Conservation (phyloP, 1,284 basidiomycete genomes). For the Ustilago lituana region DNA sequence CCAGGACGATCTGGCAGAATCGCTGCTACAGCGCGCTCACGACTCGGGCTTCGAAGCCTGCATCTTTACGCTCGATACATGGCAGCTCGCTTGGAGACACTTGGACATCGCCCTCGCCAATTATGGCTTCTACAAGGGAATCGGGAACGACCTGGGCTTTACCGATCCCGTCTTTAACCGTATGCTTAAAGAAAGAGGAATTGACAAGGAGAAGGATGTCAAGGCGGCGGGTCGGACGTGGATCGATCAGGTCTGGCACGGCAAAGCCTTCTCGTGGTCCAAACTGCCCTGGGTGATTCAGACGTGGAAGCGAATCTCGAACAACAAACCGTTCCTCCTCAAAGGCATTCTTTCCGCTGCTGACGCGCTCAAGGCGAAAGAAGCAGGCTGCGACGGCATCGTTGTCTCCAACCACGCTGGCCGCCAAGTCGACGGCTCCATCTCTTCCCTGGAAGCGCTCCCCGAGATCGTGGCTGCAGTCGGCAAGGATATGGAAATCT, state of each 20-base stretch:
- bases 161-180: slow-evolving; percentile 75
- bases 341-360: slow-evolving; percentile 74
- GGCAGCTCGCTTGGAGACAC: slow-evolving; percentile 74
- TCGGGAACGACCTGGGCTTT: slow-evolving; percentile 71
- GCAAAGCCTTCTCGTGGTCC: slow-evolving; percentile 73
- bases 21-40: slow-evolving; percentile 71
- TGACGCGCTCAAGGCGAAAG: slow-evolving; percentile 73
- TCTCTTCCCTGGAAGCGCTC: slow-evolving; percentile 30
- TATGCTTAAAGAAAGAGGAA: slow-evolving; percentile 63
- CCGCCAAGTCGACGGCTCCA: slow-evolving; percentile 40
- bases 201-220: slow-evolving; percentile 68
- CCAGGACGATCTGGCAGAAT: slow-evolving; percentile 66
- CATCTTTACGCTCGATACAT: slow-evolving; percentile 73
- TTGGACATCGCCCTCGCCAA: slow-evolving; percentile 73
- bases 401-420: slow-evolving; percentile 83
- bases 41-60: slow-evolving; percentile 70
- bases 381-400: slow-evolving; percentile 77
- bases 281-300: slow-evolving; percentile 67
- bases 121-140: slow-evolving; percentile 65
- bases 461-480: slow-evolving; percentile 71
- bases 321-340: slow-evolving; percentile 72
- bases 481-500: slow-evolving; percentile 73
- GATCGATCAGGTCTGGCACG: slow-evolving; percentile 74
- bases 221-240: slow-evolving; percentile 69
- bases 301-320: slow-evolving; percentile 73